Base-by-base conservation (phyloP, 176 grass and related monocot genomes). In the Eragrostis nindensis region DNA sequence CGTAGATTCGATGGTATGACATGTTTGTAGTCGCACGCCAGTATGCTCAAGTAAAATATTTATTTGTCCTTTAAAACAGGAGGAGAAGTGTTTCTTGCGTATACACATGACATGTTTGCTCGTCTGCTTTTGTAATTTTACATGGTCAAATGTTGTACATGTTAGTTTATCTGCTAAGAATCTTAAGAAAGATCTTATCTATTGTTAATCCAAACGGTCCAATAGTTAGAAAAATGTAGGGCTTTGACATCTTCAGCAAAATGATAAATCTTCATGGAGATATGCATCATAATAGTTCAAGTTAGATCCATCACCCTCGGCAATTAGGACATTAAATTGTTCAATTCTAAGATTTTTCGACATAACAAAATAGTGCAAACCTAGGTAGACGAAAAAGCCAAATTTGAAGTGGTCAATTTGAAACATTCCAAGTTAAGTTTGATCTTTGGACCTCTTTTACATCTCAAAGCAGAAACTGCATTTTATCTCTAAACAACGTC, bases 1-100 rank as follows among this genome's bases (percentile, higher is more conserved):
- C 24, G 57, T 14, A 61, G 77, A 78, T 69, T 81, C 85, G n/a
- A 81, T 44, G 78, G 78, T 86, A 82, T 66, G 56, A 57, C 10
- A n/a, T 25, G 24, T 11, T 3, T 59, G 55, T 25, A 59, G n/a
- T n/a, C n/a, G n/a, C n/a, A 57, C n/a, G 8, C n/a, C 25, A 9
- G 19, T 11, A 22, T 26, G 56, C 22, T 59, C 24, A 56, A 76
- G 71, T 45, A n/a, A 49, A 68, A 68, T 22, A 11, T 76, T 50
- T 73, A 1, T 65, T 1, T 71, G 57, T 60, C 22, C 56, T 26
- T 26, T 10, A 26, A 8, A 25, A 12, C 24, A 21, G 7, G 22
- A 26, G 56, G 46, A 25, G 56, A 49, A 57, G 57, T 22, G 17
- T 65, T 65, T 65, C 15, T 39, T 43, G 1, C 22, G 2, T 68